phyloP scores from a whole-genome alignment of 306 rosid genomes.

The Castanea sativa region DNA sequence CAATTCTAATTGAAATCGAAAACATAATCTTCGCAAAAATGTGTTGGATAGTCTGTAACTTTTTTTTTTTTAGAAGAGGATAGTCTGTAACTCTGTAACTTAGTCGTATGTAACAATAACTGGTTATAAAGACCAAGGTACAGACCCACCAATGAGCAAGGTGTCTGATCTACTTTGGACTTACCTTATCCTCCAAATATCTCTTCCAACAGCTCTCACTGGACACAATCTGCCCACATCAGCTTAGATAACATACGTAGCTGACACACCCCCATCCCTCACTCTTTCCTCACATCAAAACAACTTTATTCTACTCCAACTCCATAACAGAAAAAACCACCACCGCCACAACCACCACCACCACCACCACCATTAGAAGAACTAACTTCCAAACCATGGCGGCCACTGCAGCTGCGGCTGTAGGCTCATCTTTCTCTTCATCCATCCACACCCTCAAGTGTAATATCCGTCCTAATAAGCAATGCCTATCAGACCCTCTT shows the following conservation, averaged over 20 bases:
- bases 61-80: no score
- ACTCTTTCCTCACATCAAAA: conserved; percentile 2
- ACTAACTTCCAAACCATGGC: conserved; percentile 43
- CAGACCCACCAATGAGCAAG: background rate
- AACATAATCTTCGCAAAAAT: no score
- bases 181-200: conserved; percentile 52
- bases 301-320: conserved; percentile 2
- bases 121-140: no score
- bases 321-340: background rate
- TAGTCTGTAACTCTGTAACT: no score
- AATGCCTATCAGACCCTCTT: conserved; percentile 28
- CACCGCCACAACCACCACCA: conserved; percentile 4
- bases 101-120: no score
- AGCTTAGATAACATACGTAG: conserved; percentile 20
- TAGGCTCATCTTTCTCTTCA: conserved; percentile 58
- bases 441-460: conserved; percentile 52
- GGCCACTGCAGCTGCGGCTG: conserved; percentile 58
- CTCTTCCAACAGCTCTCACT: conserved; percentile 16
- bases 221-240: conserved; percentile 65
- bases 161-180: background rate
- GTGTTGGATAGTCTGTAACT: no score
- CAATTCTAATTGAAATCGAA: no score
- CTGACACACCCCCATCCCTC: background rate
- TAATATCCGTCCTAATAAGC: conserved; percentile 40
- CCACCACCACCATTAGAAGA: conserved; percentile 9